Conservation (phyloP, 495 filamentous ascomycete species). For the Darksidea phi region DNA sequence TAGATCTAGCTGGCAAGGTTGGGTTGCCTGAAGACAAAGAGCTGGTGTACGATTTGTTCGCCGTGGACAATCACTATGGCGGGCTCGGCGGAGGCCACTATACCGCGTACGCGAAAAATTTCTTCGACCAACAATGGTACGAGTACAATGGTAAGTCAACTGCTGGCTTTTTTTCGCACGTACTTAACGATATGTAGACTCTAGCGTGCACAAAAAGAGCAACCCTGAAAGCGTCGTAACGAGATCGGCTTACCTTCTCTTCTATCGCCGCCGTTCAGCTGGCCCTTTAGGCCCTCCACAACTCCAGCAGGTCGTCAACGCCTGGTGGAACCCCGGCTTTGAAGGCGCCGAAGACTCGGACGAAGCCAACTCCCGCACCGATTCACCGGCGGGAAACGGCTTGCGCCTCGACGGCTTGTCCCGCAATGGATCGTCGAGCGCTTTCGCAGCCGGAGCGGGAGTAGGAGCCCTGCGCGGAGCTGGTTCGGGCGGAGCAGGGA, state of each 20-base stretch:
- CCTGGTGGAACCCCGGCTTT: slow-evolving; percentile 47
- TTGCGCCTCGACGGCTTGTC: slow-evolving; percentile 82
- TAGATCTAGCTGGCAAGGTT: slow-evolving; percentile 79
- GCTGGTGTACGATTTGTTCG: slow-evolving; percentile 86
- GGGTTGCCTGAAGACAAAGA: slow-evolving; percentile 74
- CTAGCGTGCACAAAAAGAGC: slow-evolving; percentile 53
- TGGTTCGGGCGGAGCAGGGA: slow-evolving; percentile 31
- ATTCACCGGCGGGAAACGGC: slow-evolving; percentile 72
- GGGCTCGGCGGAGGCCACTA: slow-evolving; percentile 93
- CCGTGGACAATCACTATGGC: slow-evolving; percentile 92
- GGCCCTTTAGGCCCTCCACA: slow-evolving; percentile 72
- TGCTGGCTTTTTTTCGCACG: slow-evolving; percentile 1
- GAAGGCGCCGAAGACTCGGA: slow-evolving; percentile 48
- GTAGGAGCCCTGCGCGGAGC: slow-evolving; percentile 34
- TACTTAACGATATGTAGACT: slow-evolving; percentile 59
- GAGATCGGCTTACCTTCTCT: slow-evolving; percentile 81
- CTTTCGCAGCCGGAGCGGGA: slow-evolving; percentile 41
- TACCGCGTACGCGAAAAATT: slow-evolving; percentile 90
- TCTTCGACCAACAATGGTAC: slow-evolving; percentile 82
- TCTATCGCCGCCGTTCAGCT: slow-evolving; percentile 84
- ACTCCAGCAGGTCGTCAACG: slow-evolving; percentile 67
- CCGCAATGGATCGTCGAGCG: slow-evolving; percentile 56
- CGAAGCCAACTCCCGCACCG: slow-evolving; percentile 50
- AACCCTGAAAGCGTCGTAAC: slow-evolving; percentile 60
- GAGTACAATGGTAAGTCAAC: slow-evolving; percentile 81